Evolutionary conservation across 2,329 filamentous ascomycete species (phyloP), one percentile per base, ranked within the genome.

Genomic region (Cladosporium velox): DNA sequence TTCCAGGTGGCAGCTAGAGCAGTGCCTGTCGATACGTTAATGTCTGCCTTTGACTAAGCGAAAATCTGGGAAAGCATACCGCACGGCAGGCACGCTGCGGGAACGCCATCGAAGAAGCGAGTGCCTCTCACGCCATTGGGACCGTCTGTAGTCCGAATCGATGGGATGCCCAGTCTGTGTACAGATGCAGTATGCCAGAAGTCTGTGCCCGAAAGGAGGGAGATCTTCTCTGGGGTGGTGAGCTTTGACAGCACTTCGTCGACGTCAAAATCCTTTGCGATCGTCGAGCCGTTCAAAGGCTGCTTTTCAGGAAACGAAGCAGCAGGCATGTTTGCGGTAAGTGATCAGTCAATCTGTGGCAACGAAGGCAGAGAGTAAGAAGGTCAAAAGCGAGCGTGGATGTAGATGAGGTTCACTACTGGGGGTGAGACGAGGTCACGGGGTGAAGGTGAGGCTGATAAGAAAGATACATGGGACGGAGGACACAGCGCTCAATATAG

Each of bases 1-100:
- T 75, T 73, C 72, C 72, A 75, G 26, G 71, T 74, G 14, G 73
- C 73, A 24, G 70, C 73, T 30, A 73, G 67, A 6, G 71, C 72
- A 69, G 70, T 67, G 8, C 63, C 63, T 65, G 28, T 30, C 4
- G 8, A 38, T 3, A 30, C 5, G 18, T 65, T 30, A 65, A 47
- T 30, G 21, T 11, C 18, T 5, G 34, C 11, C n/a, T 28, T 3
- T 10, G 6, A 18, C 18, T 49, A 21, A 21, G 41, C 8, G 41
- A 12, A 12, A 21, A 21, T n/a, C 2, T 18, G 4, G 18, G 14
- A 58, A 58, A 24, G 57, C 67, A 61, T 65, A 65, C 90, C 91
- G 70, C 91, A 93, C 8, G 91, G 91, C 70, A 94, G 91, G 57
- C 92, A 84, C 21, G 91, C 91, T 47, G 91, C 90, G 65, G 79